These are phyloP conservation scores for Tetracladium maxilliforme DNA, from an alignment of 2,329 filamentous ascomycete species.

Conservation along the genomic window DNA sequence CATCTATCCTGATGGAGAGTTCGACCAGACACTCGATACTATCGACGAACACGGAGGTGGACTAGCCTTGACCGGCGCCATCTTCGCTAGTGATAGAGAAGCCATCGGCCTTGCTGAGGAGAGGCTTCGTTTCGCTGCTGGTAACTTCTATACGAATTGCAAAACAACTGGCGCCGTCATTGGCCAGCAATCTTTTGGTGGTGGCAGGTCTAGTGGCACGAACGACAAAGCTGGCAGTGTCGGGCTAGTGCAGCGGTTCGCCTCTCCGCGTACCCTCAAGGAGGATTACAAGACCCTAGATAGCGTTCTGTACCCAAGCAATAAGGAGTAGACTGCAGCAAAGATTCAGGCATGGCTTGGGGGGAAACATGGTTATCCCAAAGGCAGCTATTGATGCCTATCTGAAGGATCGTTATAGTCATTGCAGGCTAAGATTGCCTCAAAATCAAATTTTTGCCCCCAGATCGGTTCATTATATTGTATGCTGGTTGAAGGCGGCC, in stretches of 20 bases:
- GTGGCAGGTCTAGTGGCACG: slow-evolving; percentile 51
- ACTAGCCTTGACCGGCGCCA: slow-evolving; percentile 63
- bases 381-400: too few relatives aligned
- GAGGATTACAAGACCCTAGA: slow-evolving; percentile 57
- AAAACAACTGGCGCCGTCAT: slow-evolving; percentile 65
- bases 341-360: too few relatives aligned
- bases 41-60: slow-evolving; percentile 58
- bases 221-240: slow-evolving; percentile 60
- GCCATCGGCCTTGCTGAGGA: slow-evolving; percentile 57
- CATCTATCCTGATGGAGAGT: slow-evolving; percentile 58
- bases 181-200: slow-evolving; percentile 60
- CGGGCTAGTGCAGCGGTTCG: slow-evolving; percentile 49
- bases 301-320: slow-evolving; percentile 56
- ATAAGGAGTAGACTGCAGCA: slow-evolving; percentile 27
- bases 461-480: too few relatives aligned
- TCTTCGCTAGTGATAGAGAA: slow-evolving; percentile 57
- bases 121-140: slow-evolving; percentile 55
- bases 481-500: too few relatives aligned
- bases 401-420: too few relatives aligned
- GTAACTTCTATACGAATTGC: slow-evolving; percentile 80
- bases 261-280: slow-evolving; percentile 54
- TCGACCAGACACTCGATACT: slow-evolving; percentile 35
- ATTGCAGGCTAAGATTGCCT: too few relatives aligned
- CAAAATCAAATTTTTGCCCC: too few relatives aligned
- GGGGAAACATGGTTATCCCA: too few relatives aligned